Conservation (phyloP, 2,329 filamentous ascomycete species). For the Arachnopeziza araneosa region DNA sequence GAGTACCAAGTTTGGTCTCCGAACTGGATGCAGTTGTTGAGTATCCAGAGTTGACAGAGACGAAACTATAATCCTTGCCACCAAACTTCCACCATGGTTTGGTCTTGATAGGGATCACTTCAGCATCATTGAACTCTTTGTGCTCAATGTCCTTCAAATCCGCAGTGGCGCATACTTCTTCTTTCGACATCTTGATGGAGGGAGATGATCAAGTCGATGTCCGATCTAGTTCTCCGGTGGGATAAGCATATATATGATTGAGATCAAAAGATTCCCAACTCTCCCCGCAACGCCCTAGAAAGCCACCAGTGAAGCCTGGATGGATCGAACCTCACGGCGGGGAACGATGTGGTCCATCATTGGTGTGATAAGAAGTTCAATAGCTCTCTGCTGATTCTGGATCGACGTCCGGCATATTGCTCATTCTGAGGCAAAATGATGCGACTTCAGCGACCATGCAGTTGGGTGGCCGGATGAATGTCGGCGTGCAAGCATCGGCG, state of each 20-base stretch:
- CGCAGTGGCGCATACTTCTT: not conserved
- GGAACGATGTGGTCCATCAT: not conserved
- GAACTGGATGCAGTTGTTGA: not conserved
- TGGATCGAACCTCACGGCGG: not conserved
- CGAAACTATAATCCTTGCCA: not conserved
- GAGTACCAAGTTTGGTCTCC: not conserved
- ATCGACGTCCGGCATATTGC: not conserved
- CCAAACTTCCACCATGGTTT: conserved; percentile 1
- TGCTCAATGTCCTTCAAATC: not conserved
- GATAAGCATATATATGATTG: not conserved
- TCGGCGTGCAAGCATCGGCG: not conserved
- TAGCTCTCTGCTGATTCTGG: not conserved
- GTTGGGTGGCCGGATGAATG: not conserved
- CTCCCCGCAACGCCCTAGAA: not conserved
- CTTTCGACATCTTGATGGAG: not conserved
- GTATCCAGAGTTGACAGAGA: not conserved
- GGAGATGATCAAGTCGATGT: not conserved
- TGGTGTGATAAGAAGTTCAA: not conserved
- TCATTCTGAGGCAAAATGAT: not conserved
- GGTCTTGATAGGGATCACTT: not conserved
- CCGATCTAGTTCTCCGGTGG: not conserved
- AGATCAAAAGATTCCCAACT: not conserved
- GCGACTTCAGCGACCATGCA: not conserved
- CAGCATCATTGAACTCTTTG: not conserved
- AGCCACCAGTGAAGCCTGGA: not conserved